Percentiles rank a stretch among this genome's conserved stretches.
phyloP scores from a whole-genome alignment of 1,284 basidiomycete genomes.

The Boletus sp. region DNA sequence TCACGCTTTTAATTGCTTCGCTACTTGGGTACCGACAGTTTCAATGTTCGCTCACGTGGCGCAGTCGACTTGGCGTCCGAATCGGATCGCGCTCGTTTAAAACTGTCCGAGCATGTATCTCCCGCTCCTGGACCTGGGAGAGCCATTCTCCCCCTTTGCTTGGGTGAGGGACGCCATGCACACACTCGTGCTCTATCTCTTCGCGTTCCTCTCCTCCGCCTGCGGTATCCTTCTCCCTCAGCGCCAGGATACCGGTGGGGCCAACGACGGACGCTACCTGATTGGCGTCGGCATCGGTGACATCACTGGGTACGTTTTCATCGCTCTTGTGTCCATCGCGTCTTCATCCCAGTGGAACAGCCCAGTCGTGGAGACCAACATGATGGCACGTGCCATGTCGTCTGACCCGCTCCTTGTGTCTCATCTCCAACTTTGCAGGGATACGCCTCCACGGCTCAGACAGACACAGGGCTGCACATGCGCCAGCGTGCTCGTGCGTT shows the following conservation, averaged over 20 bases:
- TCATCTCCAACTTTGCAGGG: slow-evolving; percentile 50
- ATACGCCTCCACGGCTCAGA: slow-evolving; percentile 71
- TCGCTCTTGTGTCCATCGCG: neutral
- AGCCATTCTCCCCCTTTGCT: slow-evolving; percentile 19
- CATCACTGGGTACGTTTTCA: slow-evolving; percentile 64
- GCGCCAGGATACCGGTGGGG: neutral
- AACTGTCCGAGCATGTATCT: slow-evolving; percentile 26
- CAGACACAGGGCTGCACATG: slow-evolving; percentile 81
- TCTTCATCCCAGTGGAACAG: slow-evolving; percentile 37
- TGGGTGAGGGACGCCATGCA: slow-evolving; percentile 24
- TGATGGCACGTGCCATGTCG: slow-evolving; percentile 57
- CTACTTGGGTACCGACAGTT: no score
- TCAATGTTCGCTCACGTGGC: no score
- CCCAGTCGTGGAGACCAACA: slow-evolving; percentile 78
- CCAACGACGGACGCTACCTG: slow-evolving; percentile 27
- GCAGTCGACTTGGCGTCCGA: no score
- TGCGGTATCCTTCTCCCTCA: neutral
- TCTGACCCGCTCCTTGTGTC: neutral
- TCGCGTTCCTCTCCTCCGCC: slow-evolving; percentile 16
- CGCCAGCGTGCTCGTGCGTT: slow-evolving; percentile 78
- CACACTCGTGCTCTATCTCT: slow-evolving; percentile 26
- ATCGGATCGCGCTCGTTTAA: no score
- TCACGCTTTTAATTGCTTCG: no score
- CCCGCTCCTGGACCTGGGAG: slow-evolving; percentile 22
- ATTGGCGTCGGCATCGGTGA: slow-evolving; percentile 64